Evolutionary conservation across 2,329 filamentous ascomycete species (phyloP).

Genomic region (Xenoacremonium recifei): DNA sequence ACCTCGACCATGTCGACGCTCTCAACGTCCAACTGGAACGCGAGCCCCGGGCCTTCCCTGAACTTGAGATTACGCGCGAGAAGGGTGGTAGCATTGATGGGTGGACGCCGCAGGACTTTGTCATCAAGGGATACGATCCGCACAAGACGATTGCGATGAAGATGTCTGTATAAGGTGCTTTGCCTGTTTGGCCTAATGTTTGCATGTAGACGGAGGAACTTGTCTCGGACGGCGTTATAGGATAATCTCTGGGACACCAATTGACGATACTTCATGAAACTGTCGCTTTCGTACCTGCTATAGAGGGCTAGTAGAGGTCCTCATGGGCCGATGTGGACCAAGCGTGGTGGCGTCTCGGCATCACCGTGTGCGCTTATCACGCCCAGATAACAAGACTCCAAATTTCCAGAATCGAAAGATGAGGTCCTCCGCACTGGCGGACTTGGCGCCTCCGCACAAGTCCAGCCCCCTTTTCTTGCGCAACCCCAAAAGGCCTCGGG

Average conservation of each 20-base stretch:
- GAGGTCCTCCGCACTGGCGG: no score
- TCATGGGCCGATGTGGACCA: neutral
- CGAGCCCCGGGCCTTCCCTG: conserved; percentile 79
- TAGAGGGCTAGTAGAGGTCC: neutral
- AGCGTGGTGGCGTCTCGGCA: neutral
- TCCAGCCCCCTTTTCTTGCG: no score
- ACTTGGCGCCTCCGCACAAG: no score
- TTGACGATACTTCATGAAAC: no score
- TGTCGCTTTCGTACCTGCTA: no score
- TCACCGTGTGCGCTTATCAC: conserved; percentile 9
- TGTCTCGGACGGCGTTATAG: neutral
- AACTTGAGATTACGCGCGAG: conserved; percentile 68
- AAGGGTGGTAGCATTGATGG: conserved; percentile 78
- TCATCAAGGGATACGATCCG: conserved; percentile 83
- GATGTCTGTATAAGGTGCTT: conserved; percentile 75
- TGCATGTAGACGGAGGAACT: neutral
- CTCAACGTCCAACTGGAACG: conserved; percentile 76
- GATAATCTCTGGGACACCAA: neutral
- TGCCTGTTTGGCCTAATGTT: no score
- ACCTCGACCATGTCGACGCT: conserved; percentile 88
- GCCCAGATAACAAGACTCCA: no score
- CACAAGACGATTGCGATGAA: conserved; percentile 96
- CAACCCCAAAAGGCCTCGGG: no score
- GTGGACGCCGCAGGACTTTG: conserved; percentile 86
- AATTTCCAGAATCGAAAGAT: conserved; percentile 1